Evolutionary conservation across 2,329 filamentous ascomycete species (phyloP).

Genomic region (Fusarium xyrophilum): DNA sequence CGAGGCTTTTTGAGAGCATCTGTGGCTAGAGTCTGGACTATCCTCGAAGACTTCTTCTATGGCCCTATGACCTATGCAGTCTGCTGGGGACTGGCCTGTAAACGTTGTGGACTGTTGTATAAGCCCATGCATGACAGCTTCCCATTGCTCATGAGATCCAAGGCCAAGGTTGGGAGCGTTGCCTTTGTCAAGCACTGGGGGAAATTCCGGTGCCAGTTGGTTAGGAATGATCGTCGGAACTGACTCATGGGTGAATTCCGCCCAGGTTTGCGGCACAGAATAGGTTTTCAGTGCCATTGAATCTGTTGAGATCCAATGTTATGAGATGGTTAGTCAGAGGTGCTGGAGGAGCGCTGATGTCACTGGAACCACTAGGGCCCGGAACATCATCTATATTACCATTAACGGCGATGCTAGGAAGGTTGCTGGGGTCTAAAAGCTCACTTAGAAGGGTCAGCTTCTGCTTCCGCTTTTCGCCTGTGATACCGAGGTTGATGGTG

Average conservation of each 20-base stretch:
- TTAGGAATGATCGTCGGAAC: not conserved
- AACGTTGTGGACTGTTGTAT: not conserved
- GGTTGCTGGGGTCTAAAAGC: slow-evolving; percentile 43
- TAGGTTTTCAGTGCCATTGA: not conserved
- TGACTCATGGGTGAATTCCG: not conserved
- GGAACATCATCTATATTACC: not conserved
- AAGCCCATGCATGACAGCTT: not conserved
- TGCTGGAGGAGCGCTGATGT: not conserved
- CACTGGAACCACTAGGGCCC: not conserved
- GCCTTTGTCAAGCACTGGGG: not conserved
- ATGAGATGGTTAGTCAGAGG: not conserved
- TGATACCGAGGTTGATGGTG: not conserved
- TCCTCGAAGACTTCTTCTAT: slow-evolving; percentile 18
- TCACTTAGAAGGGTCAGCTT: slow-evolving; percentile 51
- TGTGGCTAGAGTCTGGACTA: not conserved
- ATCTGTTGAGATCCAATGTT: not conserved
- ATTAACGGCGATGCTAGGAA: not conserved
- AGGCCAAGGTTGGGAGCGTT: not conserved
- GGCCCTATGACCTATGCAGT: not conserved
- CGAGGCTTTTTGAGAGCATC: not conserved
- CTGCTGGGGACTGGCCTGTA: not conserved
- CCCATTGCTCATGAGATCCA: not conserved
- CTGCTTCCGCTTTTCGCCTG: slow-evolving; percentile 54
- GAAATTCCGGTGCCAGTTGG: not conserved
- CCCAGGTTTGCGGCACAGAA: not conserved